Evolutionary conservation across 2,329 filamentous ascomycete species (phyloP).

Genomic region (Herpotrichia juniperi): DNA sequence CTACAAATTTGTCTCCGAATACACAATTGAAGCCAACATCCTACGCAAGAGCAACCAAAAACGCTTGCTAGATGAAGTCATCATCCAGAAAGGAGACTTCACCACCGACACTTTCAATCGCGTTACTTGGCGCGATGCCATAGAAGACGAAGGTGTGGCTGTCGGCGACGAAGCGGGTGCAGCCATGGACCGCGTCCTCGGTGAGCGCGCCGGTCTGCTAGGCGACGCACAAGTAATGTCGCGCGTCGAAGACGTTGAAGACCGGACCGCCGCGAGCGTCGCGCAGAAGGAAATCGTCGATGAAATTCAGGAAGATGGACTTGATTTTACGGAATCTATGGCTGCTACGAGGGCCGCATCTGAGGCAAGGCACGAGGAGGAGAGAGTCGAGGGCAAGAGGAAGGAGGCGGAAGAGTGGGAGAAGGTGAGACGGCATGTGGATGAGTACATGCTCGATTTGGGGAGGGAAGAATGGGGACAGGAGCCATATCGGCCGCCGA

Average conservation of each 20-base stretch:
- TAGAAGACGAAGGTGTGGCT: conserved; percentile 55
- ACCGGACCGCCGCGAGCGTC: conserved; percentile 83
- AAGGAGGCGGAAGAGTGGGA: conserved; percentile 2
- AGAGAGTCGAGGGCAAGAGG: conserved; percentile 20
- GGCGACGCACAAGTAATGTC: conserved; percentile 72
- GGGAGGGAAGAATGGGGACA: conserved; percentile 39
- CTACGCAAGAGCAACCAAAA: conserved; percentile 96
- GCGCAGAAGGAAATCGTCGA: conserved; percentile 87
- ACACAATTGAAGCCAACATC: conserved; percentile 96
- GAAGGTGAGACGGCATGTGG: conserved; percentile 32
- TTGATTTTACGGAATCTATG: conserved; percentile 42
- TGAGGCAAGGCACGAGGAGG: conserved; percentile 21
- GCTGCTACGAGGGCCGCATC: conserved; percentile 27
- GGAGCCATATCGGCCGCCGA: conserved; percentile 39
- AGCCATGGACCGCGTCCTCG: conserved; percentile 86
- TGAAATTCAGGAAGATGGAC: conserved; percentile 52
- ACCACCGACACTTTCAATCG: conserved; percentile 96
- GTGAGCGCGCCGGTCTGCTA: conserved; percentile 65
- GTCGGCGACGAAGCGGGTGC: conserved; percentile 71
- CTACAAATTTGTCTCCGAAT: conserved; percentile 69
- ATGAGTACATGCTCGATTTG: conserved; percentile 42
- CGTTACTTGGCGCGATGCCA: conserved; percentile 70
- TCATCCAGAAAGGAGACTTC: conserved; percentile 97
- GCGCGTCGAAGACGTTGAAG: conserved; percentile 89
- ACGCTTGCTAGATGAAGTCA: conserved; percentile 95